Evolutionary conservation across 2,329 filamentous ascomycete species (phyloP).

Genomic region (Phyllosticta paracitricarpa): DNA sequence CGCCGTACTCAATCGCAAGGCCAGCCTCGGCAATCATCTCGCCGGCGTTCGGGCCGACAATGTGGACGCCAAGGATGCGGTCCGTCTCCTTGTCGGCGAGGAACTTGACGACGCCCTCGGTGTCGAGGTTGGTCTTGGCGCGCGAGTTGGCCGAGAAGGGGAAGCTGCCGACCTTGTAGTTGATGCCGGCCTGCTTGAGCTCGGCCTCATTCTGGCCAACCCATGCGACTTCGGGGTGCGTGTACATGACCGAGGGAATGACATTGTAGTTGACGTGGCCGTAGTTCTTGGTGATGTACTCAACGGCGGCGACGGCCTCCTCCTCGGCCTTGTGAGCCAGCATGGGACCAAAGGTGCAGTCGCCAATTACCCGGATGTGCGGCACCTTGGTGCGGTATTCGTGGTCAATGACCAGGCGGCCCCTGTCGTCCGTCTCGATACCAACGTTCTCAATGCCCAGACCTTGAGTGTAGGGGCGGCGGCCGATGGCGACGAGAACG

Average conservation of each 20-base stretch:
- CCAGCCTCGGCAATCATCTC: slow-evolving; percentile 99
- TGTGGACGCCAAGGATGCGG: slow-evolving; percentile 89
- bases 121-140: slow-evolving; percentile 97
- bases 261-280: slow-evolving; percentile 98
- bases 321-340: slow-evolving; percentile 99
- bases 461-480: slow-evolving; percentile 84
- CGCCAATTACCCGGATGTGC: slow-evolving; percentile 93
- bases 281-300: slow-evolving; percentile 96
- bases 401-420: slow-evolving; percentile 92
- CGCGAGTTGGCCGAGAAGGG: slow-evolving; percentile 97
- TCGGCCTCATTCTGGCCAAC: slow-evolving; percentile 97
- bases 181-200: slow-evolving; percentile 77
- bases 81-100: slow-evolving; percentile 93
- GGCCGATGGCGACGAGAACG: slow-evolving; percentile 92
- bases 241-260: slow-evolving; percentile 99
- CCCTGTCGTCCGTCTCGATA: slow-evolving; percentile 82
- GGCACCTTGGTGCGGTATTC: slow-evolving; percentile 97
- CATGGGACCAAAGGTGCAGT: slow-evolving; percentile 97
- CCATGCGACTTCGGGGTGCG: slow-evolving; percentile 96
- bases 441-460: slow-evolving; percentile 91
- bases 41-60: slow-evolving; percentile 88
- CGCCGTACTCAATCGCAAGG: slow-evolving; percentile 90
- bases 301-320: slow-evolving; percentile 86
- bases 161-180: slow-evolving; percentile 90
- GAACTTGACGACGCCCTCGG: slow-evolving; percentile 95